phyloP scores from a whole-genome alignment of 2,329 filamentous ascomycete genomes.

The Fusarium nematophilum region DNA sequence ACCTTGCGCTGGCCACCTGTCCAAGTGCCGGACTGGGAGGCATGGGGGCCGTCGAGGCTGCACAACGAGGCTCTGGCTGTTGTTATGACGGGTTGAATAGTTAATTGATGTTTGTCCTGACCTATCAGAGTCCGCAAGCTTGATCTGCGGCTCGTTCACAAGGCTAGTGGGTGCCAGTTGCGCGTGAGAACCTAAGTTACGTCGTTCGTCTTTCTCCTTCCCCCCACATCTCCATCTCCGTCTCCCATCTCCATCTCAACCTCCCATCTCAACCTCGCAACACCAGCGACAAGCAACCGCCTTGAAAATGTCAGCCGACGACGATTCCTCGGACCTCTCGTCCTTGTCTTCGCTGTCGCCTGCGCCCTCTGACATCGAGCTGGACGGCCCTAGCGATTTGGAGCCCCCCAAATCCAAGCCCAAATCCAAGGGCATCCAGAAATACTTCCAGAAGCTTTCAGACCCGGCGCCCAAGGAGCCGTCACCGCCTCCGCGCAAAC shows the following conservation, averaged over 20 bases:
- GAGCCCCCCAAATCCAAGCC: conserved; percentile 55
- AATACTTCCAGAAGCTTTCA: conserved; percentile 73
- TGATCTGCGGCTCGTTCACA: conserved; percentile 47
- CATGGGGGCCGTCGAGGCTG: background rate
- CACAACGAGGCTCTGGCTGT: conserved; percentile 23
- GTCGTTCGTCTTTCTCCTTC: conserved; percentile 47
- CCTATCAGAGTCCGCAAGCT: conserved; percentile 47
- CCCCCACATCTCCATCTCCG: conserved; percentile 47
- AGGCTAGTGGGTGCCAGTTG: conserved; percentile 48
- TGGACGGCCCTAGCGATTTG: conserved; percentile 58
- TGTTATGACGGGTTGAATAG: conserved; percentile 31
- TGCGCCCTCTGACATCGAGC: conserved; percentile 57
- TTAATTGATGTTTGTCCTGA: conserved; percentile 41
- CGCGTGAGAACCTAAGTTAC: conserved; percentile 43
- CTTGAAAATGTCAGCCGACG: conserved; percentile 66
- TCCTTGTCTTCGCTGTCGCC: conserved; percentile 64
- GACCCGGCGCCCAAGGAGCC: conserved; percentile 65
- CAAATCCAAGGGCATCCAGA: conserved; percentile 69
- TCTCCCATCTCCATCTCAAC: conserved; percentile 38
- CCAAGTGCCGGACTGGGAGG: conserved; percentile 2
- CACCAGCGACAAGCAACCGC: conserved; percentile 41
- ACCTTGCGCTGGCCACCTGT: background rate
- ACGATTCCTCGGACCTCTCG: conserved; percentile 73
- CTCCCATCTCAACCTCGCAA: conserved; percentile 42
- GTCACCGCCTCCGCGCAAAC: conserved; percentile 77